phyloP scores from a whole-genome alignment of 805 yeast species.

The Zygoascus ofunaensis region DNA sequence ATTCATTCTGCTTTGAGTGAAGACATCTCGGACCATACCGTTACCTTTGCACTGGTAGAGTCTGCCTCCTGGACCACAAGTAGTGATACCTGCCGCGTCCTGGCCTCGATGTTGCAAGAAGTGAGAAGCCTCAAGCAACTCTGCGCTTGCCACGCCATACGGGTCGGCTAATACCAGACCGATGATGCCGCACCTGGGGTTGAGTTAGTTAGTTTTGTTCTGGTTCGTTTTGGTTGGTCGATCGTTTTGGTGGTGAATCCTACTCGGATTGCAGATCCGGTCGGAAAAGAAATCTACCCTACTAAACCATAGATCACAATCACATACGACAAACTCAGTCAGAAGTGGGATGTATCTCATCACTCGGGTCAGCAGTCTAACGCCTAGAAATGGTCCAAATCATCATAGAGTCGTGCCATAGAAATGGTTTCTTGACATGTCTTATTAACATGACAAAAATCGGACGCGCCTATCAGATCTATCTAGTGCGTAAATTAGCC shows the following conservation, averaged over 20 bases:
- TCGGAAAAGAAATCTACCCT: too few relatives aligned
- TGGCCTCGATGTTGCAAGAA: conserved; percentile 96
- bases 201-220: neutral
- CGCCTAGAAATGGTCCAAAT: conserved; percentile 17
- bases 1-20: conserved; percentile 69
- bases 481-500: too few relatives aligned
- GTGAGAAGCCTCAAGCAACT: conserved; percentile 83
- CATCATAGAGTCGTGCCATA: conserved; percentile 13
- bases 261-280: too few relatives aligned
- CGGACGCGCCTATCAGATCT: too few relatives aligned
- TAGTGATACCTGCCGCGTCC: conserved; percentile 98
- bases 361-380: conserved; percentile 19
- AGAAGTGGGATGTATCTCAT: neutral
- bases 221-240: neutral
- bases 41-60: conserved; percentile 96
- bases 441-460: too few relatives aligned
- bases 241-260: too few relatives aligned
- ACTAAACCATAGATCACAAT: too few relatives aligned
- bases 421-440: too few relatives aligned
- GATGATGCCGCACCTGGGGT: conserved; percentile 83
- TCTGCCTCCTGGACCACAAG: conserved; percentile 89
- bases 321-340: too few relatives aligned
- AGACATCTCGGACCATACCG: conserved; percentile 97
- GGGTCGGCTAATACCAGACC: conserved; percentile 81
- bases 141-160: conserved; percentile 68